phyloP scores from a whole-genome alignment of 176 grass and related monocot genomes.

The Alloteropsis semialata region DNA sequence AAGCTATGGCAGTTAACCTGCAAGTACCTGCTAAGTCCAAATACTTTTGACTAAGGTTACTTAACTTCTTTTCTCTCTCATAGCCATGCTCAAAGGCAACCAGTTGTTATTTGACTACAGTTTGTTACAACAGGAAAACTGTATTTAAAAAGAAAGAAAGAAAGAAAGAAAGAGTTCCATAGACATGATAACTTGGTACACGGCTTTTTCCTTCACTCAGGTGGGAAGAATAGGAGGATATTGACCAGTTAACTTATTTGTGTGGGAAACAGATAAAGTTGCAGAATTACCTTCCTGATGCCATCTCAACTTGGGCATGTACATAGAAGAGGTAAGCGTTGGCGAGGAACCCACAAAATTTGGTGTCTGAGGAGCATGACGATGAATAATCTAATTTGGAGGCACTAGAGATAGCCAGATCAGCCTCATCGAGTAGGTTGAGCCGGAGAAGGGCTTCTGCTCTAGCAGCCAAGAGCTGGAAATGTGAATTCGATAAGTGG shows the following conservation, averaged over 20 bases:
- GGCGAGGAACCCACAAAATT: slow-evolving; percentile 67
- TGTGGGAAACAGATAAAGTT: background rate
- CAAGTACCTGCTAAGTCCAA: slow-evolving; percentile 19
- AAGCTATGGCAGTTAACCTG: background rate
- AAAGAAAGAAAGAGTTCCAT: background rate
- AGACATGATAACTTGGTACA: background rate
- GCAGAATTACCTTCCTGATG: slow-evolving; percentile 72
- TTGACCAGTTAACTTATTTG: slow-evolving; percentile 2
- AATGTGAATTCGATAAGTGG: slow-evolving; percentile 19
- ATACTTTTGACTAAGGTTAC: slow-evolving; percentile 25
- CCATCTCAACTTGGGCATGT: slow-evolving; percentile 83
- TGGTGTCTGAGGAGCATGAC: slow-evolving; percentile 57
- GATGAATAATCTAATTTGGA: slow-evolving; percentile 72
- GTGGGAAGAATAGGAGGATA: background rate
- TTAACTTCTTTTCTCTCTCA: background rate
- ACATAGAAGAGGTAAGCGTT: slow-evolving; percentile 76
- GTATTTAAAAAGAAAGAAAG: background rate
- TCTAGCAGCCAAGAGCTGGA: slow-evolving; percentile 80
- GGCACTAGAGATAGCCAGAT: slow-evolving; percentile 69
- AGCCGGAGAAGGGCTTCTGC: slow-evolving; percentile 78
- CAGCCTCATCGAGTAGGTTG: slow-evolving; percentile 74
- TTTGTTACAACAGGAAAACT: background rate
- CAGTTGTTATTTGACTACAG: background rate
- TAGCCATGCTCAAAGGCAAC: slow-evolving; percentile 7
- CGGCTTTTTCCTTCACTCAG: background rate